These are phyloP conservation scores for Fusarium virguliforme DNA, from an alignment of 2,329 filamentous ascomycete species.

Conservation along the genomic window DNA sequence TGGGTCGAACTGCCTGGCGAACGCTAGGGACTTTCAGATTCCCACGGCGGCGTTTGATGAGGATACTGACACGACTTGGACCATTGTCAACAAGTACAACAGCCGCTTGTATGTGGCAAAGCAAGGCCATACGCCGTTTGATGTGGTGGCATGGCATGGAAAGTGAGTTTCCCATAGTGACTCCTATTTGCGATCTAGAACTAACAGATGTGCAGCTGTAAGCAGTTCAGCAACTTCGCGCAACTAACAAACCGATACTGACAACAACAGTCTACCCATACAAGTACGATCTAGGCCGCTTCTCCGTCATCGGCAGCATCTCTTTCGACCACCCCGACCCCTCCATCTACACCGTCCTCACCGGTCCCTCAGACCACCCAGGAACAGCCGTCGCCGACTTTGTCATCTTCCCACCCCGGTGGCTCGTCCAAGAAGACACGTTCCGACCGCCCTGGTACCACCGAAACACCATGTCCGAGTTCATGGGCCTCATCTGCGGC, in stretches of 20 bases:
- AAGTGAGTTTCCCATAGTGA: slow-evolving; percentile 70
- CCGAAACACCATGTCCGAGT: slow-evolving; percentile 78
- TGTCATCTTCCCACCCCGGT: slow-evolving; percentile 81
- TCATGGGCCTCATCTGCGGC: slow-evolving; percentile 74
- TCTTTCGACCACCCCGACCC: slow-evolving; percentile 81
- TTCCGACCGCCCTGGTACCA: slow-evolving; percentile 84
- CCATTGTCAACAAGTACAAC: slow-evolving; percentile 76
- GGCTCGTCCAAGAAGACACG: slow-evolving; percentile 79
- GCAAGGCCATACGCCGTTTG: slow-evolving; percentile 82
- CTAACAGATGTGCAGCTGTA: slow-evolving; percentile 36
- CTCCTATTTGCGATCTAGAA: background rate
- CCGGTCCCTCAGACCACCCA: slow-evolving; percentile 72
- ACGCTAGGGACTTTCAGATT: slow-evolving; percentile 81
- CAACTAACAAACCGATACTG: background rate
- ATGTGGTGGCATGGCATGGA: slow-evolving; percentile 87
- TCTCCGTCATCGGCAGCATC: slow-evolving; percentile 81
- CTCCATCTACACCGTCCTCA: slow-evolving; percentile 82
- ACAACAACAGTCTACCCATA: slow-evolving; percentile 66
- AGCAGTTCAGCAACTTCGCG: background rate
- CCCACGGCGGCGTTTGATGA: slow-evolving; percentile 79
- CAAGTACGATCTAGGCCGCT: slow-evolving; percentile 86
- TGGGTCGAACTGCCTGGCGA: slow-evolving; percentile 80
- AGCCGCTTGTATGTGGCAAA: slow-evolving; percentile 70
- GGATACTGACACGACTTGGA: slow-evolving; percentile 66
- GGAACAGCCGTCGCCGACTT: slow-evolving; percentile 80